Evolutionary conservation across 2,329 filamentous ascomycete species (phyloP), one percentile per base, ranked within the genome.

Genomic region (Amauroascus verrucosus): DNA sequence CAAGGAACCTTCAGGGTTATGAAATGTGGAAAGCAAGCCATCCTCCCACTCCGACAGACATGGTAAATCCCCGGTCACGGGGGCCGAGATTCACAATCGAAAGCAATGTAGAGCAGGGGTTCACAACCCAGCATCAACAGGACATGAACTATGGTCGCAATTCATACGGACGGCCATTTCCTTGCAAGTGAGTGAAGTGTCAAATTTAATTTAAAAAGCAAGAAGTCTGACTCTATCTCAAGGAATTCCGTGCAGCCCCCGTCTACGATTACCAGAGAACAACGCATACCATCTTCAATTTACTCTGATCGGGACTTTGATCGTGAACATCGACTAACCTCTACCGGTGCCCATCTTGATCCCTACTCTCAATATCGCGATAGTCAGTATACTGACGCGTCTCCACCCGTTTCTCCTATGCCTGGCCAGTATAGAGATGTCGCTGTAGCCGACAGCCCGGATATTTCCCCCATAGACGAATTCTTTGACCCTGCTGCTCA

Each of bases 341-440:
- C 38, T 7, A 14, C 49, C 38, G 7, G 22, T 20, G 28, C 9
- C 35, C 24, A 46, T 24, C 43, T 44, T 14, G 16, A 35, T 28
- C 50, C 49, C 30, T 43, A 37, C 14, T 51, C 56, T 6, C 41
- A 41, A 18, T 58, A 55, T 32, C 54, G 56, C 13, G 56, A 59
- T 24, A 63, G 60, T 18, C 32, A 66, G 54, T 60, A 61, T 57
- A 62, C 64, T 52, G 72, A 65, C 55, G 66, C 75, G n/a, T 76
- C 74, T 9, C 73, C 74, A 40, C 72, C 71, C 35, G 70, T 71
- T 50, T 74, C 72, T 24, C 72, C 73, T 6, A 56, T 63, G 20
- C 59, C 57, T 46, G 55, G 57, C 26, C 56, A 61, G 18, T 54
- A 51, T n/a, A 51, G 59, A n/a, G 54, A 53, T 43, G 48, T 33